Conservation (phyloP, 1,284 basidiomycete species). For the Fistulinella cinereoalba region DNA sequence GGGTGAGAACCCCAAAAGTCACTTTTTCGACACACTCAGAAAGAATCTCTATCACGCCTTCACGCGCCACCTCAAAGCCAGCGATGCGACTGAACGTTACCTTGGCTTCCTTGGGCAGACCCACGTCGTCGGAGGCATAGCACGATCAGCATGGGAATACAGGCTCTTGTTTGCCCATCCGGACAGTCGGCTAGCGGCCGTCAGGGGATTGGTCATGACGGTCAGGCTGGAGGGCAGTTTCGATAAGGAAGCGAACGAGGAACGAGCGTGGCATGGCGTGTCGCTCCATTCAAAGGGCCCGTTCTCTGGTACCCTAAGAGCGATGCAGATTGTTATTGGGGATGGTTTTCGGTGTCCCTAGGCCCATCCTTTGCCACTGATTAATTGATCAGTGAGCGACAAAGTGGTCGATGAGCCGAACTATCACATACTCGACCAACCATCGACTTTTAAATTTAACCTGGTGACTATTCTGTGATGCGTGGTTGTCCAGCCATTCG, state of each 20-base stretch:
- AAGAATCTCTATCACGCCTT: constrained; percentile 7
- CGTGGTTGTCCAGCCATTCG: too few species aligned
- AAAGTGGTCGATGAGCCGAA: too few species aligned
- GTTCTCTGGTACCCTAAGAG: constrained; percentile 4
- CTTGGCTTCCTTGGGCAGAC: background rate
- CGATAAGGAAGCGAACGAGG: background rate
- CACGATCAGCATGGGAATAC: constrained; percentile 7
- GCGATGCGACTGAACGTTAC: constrained; percentile 1
- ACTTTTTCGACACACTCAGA: constrained; percentile 7
- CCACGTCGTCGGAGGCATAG: background rate
- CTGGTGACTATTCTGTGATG: too few species aligned
- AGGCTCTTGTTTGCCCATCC: constrained; percentile 5
- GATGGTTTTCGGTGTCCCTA: constrained; percentile 6
- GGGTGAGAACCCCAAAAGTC: background rate
- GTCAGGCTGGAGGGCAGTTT: constrained; percentile 8
- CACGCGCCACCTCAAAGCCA: constrained; percentile 5
- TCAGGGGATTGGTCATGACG: constrained; percentile 9
- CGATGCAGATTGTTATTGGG: constrained; percentile 8
- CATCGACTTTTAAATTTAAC: too few species aligned
- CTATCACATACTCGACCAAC: too few species aligned
- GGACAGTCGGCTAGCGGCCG: background rate
- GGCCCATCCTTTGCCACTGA: background rate
- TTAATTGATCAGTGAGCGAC: too few species aligned
- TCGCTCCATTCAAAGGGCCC: constrained; percentile 1
- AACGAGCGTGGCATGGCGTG: constrained; percentile 3